Base-by-base conservation (phyloP, 495 filamentous ascomycete genomes). In the Penicillium lagena region DNA sequence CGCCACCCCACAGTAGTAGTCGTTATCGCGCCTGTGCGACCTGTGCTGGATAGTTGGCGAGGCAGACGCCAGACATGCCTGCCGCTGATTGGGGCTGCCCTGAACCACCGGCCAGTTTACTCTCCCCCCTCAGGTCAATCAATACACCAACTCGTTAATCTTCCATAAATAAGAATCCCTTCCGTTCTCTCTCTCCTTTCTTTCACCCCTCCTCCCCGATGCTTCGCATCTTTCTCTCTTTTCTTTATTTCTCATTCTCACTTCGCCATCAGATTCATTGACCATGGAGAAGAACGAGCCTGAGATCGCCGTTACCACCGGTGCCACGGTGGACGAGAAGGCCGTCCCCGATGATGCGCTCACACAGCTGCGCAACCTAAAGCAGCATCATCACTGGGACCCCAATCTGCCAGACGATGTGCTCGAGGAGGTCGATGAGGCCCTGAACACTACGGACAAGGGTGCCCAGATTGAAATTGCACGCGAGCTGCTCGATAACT, bases 391-490 rank as follows among this genome's bases (percentile, higher is more conserved):
- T 45, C 73, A 77, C 45, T 78, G 83, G 71, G 83, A 89, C 47
- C 81, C 82, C 12, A 87, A 89, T 52, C 47, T 89, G 35, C 76
- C 80, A 9, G 62, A 80, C 33, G 77, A 85, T 35, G 71, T 83
- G 22, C 60, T 76, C 40, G 71, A 82, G 38, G 78, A 77, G 50
- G 71, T 85, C 35, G 77, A 83, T 22, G 70, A 76, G 22, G 79
- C 76, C 10, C 68, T 85, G n/a, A 56, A 73, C 41, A 72, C 72
- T 1, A 51, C 62, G 29, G 73, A 85, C 60, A 60, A 70, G 29
- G 74, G 75, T 43, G 68, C 75, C 34, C 72, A 75, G 15, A 58
- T 70, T 35, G 74, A 71, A 35, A 67, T 84, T 40, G 76, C 79
- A 36, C 66, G 75, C 37, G 76, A 78, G 30, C 52, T 86, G 14